Evolutionary conservation across 345 rosid genomes (phyloP), one percentile per base, ranked within the genome.

Genomic region (Gossypium anomalum): DNA sequence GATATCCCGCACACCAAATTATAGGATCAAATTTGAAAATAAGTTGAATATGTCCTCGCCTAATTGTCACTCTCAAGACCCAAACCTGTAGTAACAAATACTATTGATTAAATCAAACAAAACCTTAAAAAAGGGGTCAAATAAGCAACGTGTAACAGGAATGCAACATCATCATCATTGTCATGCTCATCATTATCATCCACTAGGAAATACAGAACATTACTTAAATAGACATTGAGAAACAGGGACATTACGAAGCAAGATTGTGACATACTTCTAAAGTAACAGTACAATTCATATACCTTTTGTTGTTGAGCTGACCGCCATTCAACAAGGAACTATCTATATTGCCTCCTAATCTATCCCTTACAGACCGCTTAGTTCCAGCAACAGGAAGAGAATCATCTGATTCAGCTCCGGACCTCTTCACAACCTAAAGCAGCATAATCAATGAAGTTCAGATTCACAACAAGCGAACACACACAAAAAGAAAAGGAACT

Each of bases 291-390:
- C 47, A 75, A 55, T 16, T 55, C 77, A 60, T 75, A 64, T 72
- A 93, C 98, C 94, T 80, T 85, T 93, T 95, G 78, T 77, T 77
- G 85, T 79, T 76, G 43, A 68, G 70, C 51, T 77, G 87, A 66
- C 69, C 76, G 58, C 85, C 86, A 20, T 53, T 53, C 14, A 71
- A 75, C 48, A 61, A 45, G 2, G 88, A 86, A 80, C 73, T 20
- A 74, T 87, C 97, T 14, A 74, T 70, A 82, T 62, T 83, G 67
- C 81, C 76, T 34, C 98, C 98, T 80, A 95, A 78, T 76, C 99
- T 87, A 62, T 95, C 99, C 82, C 90, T 91, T 2, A 88, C 84
- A 38, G 98, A 89, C 45, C 98, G 91, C 85, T 95, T 95, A 45
- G 76, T 83, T 59, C 97, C 97, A 66, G 81, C 64, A 57, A 79